Evolutionary conservation across 345 rosid genomes (phyloP), one percentile per base, ranked within the genome.

Genomic region (Diplotaxis tenuifolia): DNA sequence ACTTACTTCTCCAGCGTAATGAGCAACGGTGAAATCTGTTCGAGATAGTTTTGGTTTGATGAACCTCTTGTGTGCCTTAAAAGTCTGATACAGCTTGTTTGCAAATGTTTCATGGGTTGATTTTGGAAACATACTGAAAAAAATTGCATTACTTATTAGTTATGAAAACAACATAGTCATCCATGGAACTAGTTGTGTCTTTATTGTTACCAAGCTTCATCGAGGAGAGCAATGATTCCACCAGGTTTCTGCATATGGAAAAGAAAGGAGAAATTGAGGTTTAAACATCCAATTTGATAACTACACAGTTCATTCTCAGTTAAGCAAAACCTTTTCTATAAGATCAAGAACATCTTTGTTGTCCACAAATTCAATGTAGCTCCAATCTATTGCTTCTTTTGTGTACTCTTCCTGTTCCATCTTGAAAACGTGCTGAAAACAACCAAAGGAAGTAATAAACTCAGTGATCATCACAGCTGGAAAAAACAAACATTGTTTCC

Each of bases 61-160:
- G 74, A 95, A 95, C 11, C 99, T 86, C 89, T 95, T 91, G 85
- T 89, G 86, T 38, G 1, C 27, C 79, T 88, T 91, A 77, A 91
- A 95, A 59, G 97, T 95, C 87, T 95, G 99, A 76, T 91, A 91
- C 23, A 95, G 93, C 88, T 88, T 95, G 71, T 91, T 89, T 1
- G 97, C 71, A 80, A 95, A 95, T 54, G 99, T 95, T 79, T 95
- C 99, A 40, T 95, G 99, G 4, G 99, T 95, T 64, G 99, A 95
- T 84, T 95, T 94, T 8, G 99, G 99, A 76, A 95, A 95, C 99
- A 95, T 95, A 76, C 99, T 95, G 88, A 65, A 85, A 12, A 74
- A n/a, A 74, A 42, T 9, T 4, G 34, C 1, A 5, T 20, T 23
- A 23, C 27, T 9, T 25, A 52, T 20, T 20, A 20, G 57, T 53